These are phyloP conservation scores for Tricholoma furcatifolium DNA, from an alignment of 768 basidiomycete species.

Conservation along the genomic window DNA sequence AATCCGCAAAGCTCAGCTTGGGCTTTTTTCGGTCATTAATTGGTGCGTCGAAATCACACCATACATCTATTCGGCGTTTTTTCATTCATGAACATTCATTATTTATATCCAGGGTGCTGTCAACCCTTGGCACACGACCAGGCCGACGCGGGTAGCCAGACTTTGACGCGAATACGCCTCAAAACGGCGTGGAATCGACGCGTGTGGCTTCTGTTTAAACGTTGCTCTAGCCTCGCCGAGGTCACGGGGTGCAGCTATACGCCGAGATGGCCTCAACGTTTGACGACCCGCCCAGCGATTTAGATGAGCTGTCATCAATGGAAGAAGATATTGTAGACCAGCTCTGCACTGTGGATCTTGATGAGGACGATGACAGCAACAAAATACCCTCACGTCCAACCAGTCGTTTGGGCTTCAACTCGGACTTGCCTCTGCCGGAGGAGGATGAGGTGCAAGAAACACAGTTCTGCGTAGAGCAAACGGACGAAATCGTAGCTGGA, in stretches of 20 bases:
- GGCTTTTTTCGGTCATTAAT: background rate
- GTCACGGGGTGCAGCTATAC: conserved; percentile 5
- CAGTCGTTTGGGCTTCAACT: conserved; percentile 49
- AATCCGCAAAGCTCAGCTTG: background rate
- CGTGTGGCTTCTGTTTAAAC: background rate
- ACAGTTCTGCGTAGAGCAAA: conserved; percentile 3
- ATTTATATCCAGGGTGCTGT: background rate
- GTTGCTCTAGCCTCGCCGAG: conserved; percentile 4
- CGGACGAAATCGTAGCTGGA: background rate
- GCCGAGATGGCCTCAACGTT: conserved; percentile 2
- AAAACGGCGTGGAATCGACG: background rate
- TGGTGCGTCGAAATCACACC: background rate
- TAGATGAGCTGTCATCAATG: conserved; percentile 7
- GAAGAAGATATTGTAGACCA: conserved; percentile 25
- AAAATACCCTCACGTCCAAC: conserved; percentile 42
- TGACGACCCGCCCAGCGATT: background rate
- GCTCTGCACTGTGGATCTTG: conserved; percentile 11
- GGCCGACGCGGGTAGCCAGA: background rate
- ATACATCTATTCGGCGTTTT: background rate
- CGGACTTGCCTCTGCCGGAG: conserved; percentile 9
- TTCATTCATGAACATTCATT: background rate
- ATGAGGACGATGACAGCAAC: conserved; percentile 8
- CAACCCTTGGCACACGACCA: background rate
- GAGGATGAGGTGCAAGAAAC: background rate
- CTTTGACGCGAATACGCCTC: background rate